These are phyloP conservation scores for Rhizopus delemar DNA, from an alignment of 371 early-diverging fungal species.

Conservation along the genomic window DNA sequence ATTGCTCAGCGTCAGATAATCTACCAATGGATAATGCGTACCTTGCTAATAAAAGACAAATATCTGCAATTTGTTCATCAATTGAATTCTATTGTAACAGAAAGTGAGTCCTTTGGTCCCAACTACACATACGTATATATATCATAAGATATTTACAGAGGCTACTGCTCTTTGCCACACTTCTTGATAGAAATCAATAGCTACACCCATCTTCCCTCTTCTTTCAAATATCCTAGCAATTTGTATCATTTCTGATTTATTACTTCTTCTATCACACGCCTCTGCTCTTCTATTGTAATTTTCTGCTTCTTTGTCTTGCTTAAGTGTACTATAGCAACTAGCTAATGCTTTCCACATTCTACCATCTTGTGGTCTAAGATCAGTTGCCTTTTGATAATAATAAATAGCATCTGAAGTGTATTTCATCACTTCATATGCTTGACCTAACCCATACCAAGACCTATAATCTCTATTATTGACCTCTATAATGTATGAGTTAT, in stretches of 20 bases:
- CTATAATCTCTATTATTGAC: conserved; percentile 83
- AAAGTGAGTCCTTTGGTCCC: background rate
- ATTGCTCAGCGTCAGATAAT: conserved; percentile 44
- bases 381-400: conserved; percentile 81
- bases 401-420: conserved; percentile 81
- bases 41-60: conserved; percentile 59
- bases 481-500: conserved; percentile 39
- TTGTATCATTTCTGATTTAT: conserved; percentile 47
- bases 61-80: conserved; percentile 54
- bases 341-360: conserved; percentile 82
- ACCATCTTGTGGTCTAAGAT: conserved; percentile 76
- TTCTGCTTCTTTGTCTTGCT: conserved; percentile 57
- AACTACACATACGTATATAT: background rate
- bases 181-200: conserved; percentile 61
- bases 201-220: conserved; percentile 49
- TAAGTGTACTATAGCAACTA: conserved; percentile 62
- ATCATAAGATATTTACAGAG: conserved; percentile 21
- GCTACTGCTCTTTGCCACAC: conserved; percentile 49
- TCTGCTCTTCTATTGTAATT: conserved; percentile 72
- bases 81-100: conserved; percentile 5
- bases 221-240: conserved; percentile 63
- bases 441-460: conserved; percentile 93
- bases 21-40: conserved; percentile 57
- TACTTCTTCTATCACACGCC: conserved; percentile 53
- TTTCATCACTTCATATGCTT: conserved; percentile 84